Evolutionary conservation across 1,284 basidiomycete species (phyloP).

Genomic region (Apiotrichum sp.): DNA sequence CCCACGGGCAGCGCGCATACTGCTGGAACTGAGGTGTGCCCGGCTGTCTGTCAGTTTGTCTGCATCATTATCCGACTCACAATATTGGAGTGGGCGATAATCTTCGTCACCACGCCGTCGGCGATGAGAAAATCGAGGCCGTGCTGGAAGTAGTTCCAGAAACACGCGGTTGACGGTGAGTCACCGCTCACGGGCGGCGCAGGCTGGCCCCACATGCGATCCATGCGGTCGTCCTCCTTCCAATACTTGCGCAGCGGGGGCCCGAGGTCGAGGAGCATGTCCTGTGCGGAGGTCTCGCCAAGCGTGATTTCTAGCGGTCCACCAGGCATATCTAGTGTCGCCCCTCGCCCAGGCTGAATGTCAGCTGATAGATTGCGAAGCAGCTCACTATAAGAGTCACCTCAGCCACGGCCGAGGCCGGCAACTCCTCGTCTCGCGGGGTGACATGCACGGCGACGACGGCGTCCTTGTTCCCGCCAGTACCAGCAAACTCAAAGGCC

Average conservation of each 20-base stretch:
- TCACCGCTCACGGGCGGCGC: not conserved
- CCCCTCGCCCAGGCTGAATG: constrained; percentile 60
- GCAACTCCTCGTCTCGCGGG: constrained; percentile 41
- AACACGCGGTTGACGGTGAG: constrained; percentile 53
- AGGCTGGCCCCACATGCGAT: constrained; percentile 32
- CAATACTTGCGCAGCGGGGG: constrained; percentile 69
- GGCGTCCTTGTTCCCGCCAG: constrained; percentile 53
- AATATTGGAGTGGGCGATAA: constrained; percentile 76
- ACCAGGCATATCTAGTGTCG: constrained; percentile 52
- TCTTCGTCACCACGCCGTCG: constrained; percentile 66
- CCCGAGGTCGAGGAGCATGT: constrained; percentile 69
- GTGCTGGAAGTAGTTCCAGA: constrained; percentile 86
- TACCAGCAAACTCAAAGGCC: constrained; percentile 61
- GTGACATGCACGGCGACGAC: constrained; percentile 26
- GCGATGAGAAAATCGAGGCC: constrained; percentile 77
- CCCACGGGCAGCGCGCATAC: constrained; percentile 84
- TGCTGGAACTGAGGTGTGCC: constrained; percentile 79
- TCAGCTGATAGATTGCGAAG: not conserved
- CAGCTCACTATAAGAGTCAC: constrained; percentile 22
- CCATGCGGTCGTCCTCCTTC: constrained; percentile 79
- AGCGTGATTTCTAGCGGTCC: constrained; percentile 57
- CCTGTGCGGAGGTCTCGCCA: constrained; percentile 75
- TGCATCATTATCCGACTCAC: constrained; percentile 49
- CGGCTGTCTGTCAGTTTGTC: constrained; percentile 53
- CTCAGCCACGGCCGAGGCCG: not conserved